Base-by-base conservation (phyloP, 148 eudicot genomes). In the Rhododendron ferrugineum region DNA sequence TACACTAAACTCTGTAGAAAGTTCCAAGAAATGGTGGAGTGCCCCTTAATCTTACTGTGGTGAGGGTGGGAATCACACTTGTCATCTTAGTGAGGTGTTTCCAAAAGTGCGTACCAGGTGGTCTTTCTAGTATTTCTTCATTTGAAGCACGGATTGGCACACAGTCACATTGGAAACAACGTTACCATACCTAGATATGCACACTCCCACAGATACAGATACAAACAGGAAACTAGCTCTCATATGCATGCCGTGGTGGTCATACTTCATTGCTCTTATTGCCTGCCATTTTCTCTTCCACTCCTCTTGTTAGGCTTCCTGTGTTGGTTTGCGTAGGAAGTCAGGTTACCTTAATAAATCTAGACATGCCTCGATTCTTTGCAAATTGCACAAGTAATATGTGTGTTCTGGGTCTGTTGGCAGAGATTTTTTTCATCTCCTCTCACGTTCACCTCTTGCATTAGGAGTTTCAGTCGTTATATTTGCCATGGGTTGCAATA, bases 11-110 rank as follows among this genome's bases (percentile, higher is more conserved):
- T 42, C 30, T 28, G 84, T 42, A 68, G 77, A 68, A 46, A 44
- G 58, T 44, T 82, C 8, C 42, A 54, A 7, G 83, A 81, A 81
- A 34, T 81, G 83, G 70, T 56, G 62, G 36, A 58, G 28, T 81
- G 49, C 32, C 72, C 47, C 28, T 81, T 81, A 79, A 72, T 72
- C 40, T 32, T 72, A 28, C 74, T 28, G 2, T 28, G 5, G 15
- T 28, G 72, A 64, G 14, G 30, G 72, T 9, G 32, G n/a, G 72
- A 66, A 66, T 66, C 73, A 66, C 73, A 10, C 32, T 64, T 26
- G 68, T 64, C 4, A 10, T 64, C 72, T 3, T n/a, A 64, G 72
- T 0, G 14, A 32, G 74, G 34, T 68, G 74, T 72, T 14, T 32
- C 40, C 76, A 72, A 14, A 32, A 72, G 20, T 30, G 13, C 0